Percentiles rank a stretch among this genome's conserved stretches.
Conservation (phyloP, 2,329 filamentous ascomycete genomes). For the Penicillium brasilianum region DNA sequence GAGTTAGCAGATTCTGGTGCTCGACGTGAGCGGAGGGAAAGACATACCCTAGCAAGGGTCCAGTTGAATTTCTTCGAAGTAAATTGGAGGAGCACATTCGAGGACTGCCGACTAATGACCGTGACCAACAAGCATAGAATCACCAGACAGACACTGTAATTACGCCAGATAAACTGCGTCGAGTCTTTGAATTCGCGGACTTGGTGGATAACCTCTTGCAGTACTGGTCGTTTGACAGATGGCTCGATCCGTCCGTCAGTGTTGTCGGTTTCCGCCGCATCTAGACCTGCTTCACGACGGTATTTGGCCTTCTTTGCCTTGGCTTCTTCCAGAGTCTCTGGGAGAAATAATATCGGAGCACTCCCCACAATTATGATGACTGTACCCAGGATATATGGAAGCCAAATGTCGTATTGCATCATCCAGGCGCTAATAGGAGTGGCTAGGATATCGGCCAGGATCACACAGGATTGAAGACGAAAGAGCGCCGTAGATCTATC, state of each 20-base stretch:
- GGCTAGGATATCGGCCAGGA: constrained; percentile 34
- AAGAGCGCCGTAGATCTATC: constrained; percentile 33
- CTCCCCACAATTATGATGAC: constrained; percentile 18
- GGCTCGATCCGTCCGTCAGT: background rate
- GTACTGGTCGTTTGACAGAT: constrained; percentile 11
- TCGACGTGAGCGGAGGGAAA: background rate
- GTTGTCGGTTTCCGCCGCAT: background rate
- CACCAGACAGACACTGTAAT: constrained; percentile 28
- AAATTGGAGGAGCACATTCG: constrained; percentile 36
- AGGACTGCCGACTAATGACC: constrained; percentile 30
- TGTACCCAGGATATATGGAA: constrained; percentile 28
- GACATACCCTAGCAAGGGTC: constrained; percentile 35
- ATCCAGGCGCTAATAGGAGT: constrained; percentile 37
- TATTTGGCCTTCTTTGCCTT: constrained; percentile 15
- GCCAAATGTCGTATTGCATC: constrained; percentile 32
- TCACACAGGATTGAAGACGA: constrained; percentile 26
- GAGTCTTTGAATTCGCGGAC: constrained; percentile 29
- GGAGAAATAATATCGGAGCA: constrained; percentile 24
- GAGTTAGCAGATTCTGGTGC: background rate
- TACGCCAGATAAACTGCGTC: constrained; percentile 32
- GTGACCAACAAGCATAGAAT: constrained; percentile 32
- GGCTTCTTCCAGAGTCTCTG: constrained; percentile 30
- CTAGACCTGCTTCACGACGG: background rate
- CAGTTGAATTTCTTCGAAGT: constrained; percentile 38
- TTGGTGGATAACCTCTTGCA: constrained; percentile 19